A percentile compares a stretch with the other conserved stretches of the same genome.
These are phyloP conservation scores for Boletus vermiculosoides DNA, from an alignment of 768 basidiomycete genomes.

Conservation along the genomic window DNA sequence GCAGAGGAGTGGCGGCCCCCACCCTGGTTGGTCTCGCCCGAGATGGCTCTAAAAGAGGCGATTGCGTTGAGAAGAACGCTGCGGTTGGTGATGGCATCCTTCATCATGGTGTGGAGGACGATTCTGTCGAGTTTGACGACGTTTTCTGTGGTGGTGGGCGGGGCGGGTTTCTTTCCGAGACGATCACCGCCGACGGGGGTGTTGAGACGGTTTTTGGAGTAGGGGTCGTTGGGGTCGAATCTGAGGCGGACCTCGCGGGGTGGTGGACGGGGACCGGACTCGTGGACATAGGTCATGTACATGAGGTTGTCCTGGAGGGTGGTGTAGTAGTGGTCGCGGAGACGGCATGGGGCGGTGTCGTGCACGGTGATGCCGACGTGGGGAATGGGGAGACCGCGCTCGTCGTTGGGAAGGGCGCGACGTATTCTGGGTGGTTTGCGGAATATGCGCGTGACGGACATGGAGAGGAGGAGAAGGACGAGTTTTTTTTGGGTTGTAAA, in stretches of 20 bases:
- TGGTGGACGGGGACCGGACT: slow-evolving; percentile 50
- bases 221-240: slow-evolving; percentile 79
- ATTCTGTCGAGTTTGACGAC: slow-evolving; percentile 80
- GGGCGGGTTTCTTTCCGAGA: slow-evolving; percentile 64
- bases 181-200: slow-evolving; percentile 71
- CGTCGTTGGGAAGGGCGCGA: slow-evolving; percentile 47
- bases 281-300: slow-evolving; percentile 93
- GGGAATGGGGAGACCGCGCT: slow-evolving; percentile 67
- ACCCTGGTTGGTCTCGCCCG: slow-evolving; percentile 74
- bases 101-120: slow-evolving; percentile 82
- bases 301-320: slow-evolving; percentile 85
- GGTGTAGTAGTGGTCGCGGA: slow-evolving; percentile 79
- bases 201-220: slow-evolving; percentile 74
- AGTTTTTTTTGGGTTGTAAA: neutral
- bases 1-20: slow-evolving; percentile 67
- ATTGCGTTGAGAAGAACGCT: slow-evolving; percentile 77
- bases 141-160: slow-evolving; percentile 63
- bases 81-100: slow-evolving; percentile 72
- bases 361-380: slow-evolving; percentile 64
- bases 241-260: slow-evolving; percentile 60
- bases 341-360: slow-evolving; percentile 69
- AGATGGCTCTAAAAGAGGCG: slow-evolving; percentile 83
- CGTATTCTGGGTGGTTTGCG: slow-evolving; percentile 50
- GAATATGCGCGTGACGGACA: slow-evolving; percentile 42
- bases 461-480: neutral